These are phyloP conservation scores for Mycena amicta DNA, from an alignment of 768 basidiomycete genomes.

Conservation along the genomic window DNA sequence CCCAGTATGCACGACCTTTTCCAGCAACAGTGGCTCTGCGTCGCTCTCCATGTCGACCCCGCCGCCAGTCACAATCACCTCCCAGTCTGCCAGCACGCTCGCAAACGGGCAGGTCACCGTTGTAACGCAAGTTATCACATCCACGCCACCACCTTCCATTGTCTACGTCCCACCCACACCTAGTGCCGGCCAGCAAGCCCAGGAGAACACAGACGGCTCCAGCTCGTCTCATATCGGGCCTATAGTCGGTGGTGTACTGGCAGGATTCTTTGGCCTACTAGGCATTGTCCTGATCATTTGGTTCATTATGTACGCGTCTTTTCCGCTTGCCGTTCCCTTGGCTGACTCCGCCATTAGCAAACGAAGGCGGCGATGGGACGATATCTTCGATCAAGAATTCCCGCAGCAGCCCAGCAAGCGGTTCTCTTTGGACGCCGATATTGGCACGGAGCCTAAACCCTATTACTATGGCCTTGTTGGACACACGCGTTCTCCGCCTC, in stretches of 20 bases:
- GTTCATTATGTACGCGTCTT: constrained; percentile 49
- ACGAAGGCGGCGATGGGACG: constrained; percentile 50
- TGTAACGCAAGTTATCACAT: constrained; percentile 38
- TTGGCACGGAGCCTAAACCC: constrained; percentile 47
- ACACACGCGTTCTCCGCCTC: constrained; percentile 35
- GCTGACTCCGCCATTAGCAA: constrained; percentile 35
- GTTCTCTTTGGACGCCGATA: constrained; percentile 31
- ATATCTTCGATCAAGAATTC: constrained; percentile 51
- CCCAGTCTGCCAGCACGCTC: constrained; percentile 38
- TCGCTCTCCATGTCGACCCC: constrained; percentile 33
- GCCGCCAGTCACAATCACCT: constrained; percentile 34
- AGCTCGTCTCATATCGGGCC: constrained; percentile 40
- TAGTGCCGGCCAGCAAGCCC: constrained; percentile 21
- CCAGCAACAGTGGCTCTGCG: constrained; percentile 24
- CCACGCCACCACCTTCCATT: constrained; percentile 35
- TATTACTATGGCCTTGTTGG: constrained; percentile 70
- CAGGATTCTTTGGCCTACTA: constrained; percentile 55
- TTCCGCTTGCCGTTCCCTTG: constrained; percentile 5
- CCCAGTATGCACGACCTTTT: constrained; percentile 8
- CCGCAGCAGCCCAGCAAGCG: constrained; percentile 27
- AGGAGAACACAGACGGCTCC: constrained; percentile 14
- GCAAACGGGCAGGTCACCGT: constrained; percentile 43
- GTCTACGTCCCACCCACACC: constrained; percentile 29
- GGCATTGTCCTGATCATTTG: constrained; percentile 47
- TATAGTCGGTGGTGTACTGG: constrained; percentile 56